phyloP scores from a whole-genome alignment of 306 rosid species.

The Datisca glomerata region DNA sequence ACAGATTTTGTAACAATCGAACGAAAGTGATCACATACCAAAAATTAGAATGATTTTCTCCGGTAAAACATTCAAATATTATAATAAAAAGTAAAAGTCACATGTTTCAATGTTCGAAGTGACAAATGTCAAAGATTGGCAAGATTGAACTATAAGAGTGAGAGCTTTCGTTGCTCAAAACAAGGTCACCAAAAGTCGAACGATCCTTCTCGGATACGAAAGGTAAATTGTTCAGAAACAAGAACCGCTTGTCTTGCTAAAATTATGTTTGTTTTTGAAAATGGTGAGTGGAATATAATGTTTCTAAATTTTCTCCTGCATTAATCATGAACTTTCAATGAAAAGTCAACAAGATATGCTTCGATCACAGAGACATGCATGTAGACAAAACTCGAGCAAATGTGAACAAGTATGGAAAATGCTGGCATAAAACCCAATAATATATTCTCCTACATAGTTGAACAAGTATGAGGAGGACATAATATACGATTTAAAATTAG shows the following conservation, averaged over 20 bases:
- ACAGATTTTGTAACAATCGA: no score
- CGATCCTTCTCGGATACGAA: background rate
- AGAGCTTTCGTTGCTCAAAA: conserved; percentile 1
- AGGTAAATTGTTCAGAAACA: background rate
- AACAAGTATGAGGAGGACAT: background rate
- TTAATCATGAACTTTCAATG: conserved; percentile 3
- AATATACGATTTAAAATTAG: background rate
- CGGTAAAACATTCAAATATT: background rate
- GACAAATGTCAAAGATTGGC: background rate
- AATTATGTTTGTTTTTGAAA: background rate
- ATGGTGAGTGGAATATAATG: background rate
- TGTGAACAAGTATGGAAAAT: background rate
- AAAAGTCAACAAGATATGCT: background rate
- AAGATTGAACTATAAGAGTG: conserved; percentile 1
- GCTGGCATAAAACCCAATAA: background rate
- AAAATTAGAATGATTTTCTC: background rate
- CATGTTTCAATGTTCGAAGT: background rate
- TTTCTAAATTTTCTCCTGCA: background rate
- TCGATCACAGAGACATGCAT: background rate
- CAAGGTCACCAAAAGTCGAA: background rate
- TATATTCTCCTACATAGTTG: background rate
- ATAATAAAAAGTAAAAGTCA: background rate
- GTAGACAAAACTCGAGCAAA: background rate
- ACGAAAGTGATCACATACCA: no score
- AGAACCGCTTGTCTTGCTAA: background rate